Conservation (phyloP, 2,329 filamentous ascomycete genomes). For the Alternaria gansuensis region DNA sequence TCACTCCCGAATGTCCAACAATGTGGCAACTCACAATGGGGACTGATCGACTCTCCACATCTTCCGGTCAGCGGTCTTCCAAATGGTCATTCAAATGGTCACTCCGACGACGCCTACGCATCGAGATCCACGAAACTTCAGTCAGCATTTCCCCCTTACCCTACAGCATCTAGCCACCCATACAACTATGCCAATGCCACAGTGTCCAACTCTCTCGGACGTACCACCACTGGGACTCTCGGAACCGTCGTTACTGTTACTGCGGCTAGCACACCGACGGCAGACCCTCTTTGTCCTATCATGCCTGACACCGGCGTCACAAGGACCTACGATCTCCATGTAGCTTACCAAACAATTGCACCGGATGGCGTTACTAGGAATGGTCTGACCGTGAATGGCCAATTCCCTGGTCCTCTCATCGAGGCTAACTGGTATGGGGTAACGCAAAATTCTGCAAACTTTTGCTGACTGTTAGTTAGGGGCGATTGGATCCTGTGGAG, state of each 20-base stretch:
- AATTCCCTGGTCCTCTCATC: constrained; percentile 46
- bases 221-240: constrained; percentile 5
- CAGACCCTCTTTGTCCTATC: constrained; percentile 28
- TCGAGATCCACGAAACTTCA: background rate
- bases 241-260: background rate
- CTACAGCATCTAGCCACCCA: constrained; percentile 17
- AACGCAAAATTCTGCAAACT: background rate
- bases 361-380: constrained; percentile 44
- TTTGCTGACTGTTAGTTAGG: constrained; percentile 26
- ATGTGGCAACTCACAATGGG: constrained; percentile 45
- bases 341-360: constrained; percentile 42
- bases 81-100: constrained; percentile 19
- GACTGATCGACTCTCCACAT: constrained; percentile 39
- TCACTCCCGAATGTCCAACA: constrained; percentile 36
- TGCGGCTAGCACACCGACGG: constrained; percentile 18
- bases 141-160: constrained; percentile 15
- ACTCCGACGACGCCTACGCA: constrained; percentile 15
- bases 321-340: constrained; percentile 40
- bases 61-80: constrained; percentile 35
- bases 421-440: constrained; percentile 41
- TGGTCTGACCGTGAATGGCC: constrained; percentile 43
- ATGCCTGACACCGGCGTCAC: constrained; percentile 49
- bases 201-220: constrained; percentile 7
- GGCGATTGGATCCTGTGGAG: constrained; percentile 43
- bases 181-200: constrained; percentile 21